Percentiles rank a stretch among this genome's conserved stretches.
phyloP scores from a whole-genome alignment of 2,329 filamentous ascomycete genomes.

The Fonsecaea nubica region DNA sequence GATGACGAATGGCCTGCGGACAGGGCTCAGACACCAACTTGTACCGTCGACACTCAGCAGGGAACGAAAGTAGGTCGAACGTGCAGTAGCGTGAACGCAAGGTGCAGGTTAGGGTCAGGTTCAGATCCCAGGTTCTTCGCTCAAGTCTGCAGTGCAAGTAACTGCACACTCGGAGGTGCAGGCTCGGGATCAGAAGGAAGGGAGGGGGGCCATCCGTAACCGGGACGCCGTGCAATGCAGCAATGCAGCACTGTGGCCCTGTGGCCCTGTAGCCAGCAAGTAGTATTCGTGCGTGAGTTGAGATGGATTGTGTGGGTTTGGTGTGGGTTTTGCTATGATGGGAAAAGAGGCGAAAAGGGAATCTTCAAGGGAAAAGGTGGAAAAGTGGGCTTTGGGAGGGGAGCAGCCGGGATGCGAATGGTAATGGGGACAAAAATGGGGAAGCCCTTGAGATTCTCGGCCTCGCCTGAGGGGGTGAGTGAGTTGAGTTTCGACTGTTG shows the following conservation, averaged over 20 bases:
- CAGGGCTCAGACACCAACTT: slow-evolving; percentile 10
- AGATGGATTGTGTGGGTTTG: not conserved
- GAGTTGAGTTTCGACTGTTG: not conserved
- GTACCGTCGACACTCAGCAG: slow-evolving; percentile 10
- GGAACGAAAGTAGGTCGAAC: slow-evolving; percentile 11
- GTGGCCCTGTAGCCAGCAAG: not conserved
- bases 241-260: not conserved
- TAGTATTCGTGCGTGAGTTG: not conserved
- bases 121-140: not conserved
- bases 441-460: slow-evolving; percentile 1
- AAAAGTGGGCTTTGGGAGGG: not conserved
- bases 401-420: not conserved
- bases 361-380: slow-evolving; percentile 9
- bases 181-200: slow-evolving; percentile 4
- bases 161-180: not conserved
- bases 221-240: slow-evolving; percentile 8
- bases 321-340: not conserved
- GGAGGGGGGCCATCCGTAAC: not conserved
- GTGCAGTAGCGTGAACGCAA: slow-evolving; percentile 34
- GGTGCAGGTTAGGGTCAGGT: slow-evolving; percentile 16
- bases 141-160: not conserved
- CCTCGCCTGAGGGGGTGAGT: not conserved
- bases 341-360: slow-evolving; percentile 12
- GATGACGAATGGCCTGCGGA: slow-evolving; percentile 21
- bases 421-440: slow-evolving; percentile 3